phyloP scores from a whole-genome alignment of 495 filamentous ascomycete species.

The Friedmanniomyces simplex region DNA sequence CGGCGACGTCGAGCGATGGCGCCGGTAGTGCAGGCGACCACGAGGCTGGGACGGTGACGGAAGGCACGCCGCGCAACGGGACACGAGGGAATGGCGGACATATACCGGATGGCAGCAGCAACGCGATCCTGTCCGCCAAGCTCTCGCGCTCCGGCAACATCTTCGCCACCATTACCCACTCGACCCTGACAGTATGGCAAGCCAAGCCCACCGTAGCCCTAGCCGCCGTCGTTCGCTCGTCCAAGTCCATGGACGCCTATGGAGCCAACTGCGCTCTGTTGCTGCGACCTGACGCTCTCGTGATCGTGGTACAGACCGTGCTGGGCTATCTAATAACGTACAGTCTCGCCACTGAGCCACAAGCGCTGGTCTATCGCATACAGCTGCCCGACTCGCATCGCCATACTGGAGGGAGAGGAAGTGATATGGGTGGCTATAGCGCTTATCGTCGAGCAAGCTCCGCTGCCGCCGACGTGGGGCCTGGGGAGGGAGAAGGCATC shows the following conservation, averaged over 20 bases:
- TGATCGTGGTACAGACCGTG: conserved; percentile 83
- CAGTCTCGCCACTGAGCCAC: conserved; percentile 73
- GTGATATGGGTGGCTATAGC: conserved; percentile 46
- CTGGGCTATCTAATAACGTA: conserved; percentile 90
- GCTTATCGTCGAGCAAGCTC: conserved; percentile 29
- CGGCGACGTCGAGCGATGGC: not conserved
- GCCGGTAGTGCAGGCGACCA: not conserved
- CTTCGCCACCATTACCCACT: conserved; percentile 79
- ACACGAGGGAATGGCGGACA: conserved; percentile 1
- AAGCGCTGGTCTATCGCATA: conserved; percentile 59
- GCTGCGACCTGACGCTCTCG: conserved; percentile 81
- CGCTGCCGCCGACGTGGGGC: conserved; percentile 40
- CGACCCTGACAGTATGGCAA: conserved; percentile 85
- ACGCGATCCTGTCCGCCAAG: conserved; percentile 56
- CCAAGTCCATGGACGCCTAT: conserved; percentile 66
- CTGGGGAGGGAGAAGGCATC: conserved; percentile 69
- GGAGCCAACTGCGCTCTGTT: conserved; percentile 74
- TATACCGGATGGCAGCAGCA: not conserved
- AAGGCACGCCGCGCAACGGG: not conserved
- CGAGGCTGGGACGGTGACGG: not conserved
- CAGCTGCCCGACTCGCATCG: conserved; percentile 1
- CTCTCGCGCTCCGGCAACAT: conserved; percentile 74
- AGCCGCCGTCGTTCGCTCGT: conserved; percentile 71
- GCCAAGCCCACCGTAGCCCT: conserved; percentile 86
- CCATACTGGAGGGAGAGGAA: conserved; percentile 60